phyloP scores from a whole-genome alignment of 2,329 filamentous ascomycete species.

The Botryotinia convoluta region DNA sequence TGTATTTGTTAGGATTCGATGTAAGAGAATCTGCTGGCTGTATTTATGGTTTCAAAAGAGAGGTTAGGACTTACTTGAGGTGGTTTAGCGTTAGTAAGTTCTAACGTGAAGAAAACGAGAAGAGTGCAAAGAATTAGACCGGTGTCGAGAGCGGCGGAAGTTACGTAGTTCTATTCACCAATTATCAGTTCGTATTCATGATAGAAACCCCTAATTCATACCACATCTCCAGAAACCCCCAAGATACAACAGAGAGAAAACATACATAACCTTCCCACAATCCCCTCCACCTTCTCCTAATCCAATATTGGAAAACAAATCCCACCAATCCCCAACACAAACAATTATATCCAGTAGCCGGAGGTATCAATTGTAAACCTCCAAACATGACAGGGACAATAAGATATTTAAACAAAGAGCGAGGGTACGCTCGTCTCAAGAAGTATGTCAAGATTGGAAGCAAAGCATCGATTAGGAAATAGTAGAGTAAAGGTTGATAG shows the following conservation, averaged over 20 bases:
- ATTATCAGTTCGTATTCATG: background rate
- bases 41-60: background rate
- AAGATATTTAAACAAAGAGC: conserved; percentile 61
- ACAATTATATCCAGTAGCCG: conserved; percentile 58
- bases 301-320: conserved; percentile 59
- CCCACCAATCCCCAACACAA: conserved; percentile 51
- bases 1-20: background rate
- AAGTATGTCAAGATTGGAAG: conserved; percentile 59
- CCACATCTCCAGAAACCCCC: rapidly evolving
- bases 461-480: conserved; percentile 51
- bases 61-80: background rate
- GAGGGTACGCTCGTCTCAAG: conserved; percentile 56
- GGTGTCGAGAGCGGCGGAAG: conserved; percentile 67
- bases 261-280: conserved; percentile 69
- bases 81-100: conserved; percentile 6
- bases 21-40: no score
- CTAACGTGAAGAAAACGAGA: conserved; percentile 50
- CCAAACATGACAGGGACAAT: conserved; percentile 68
- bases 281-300: conserved; percentile 39
- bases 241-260: background rate
- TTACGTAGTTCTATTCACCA: conserved; percentile 42
- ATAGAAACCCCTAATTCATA: no score
- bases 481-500: conserved; percentile 48
- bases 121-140: conserved; percentile 65
- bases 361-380: conserved; percentile 61